phyloP scores from a whole-genome alignment of 2,329 filamentous ascomycete species.

The Epichloe scottii region DNA sequence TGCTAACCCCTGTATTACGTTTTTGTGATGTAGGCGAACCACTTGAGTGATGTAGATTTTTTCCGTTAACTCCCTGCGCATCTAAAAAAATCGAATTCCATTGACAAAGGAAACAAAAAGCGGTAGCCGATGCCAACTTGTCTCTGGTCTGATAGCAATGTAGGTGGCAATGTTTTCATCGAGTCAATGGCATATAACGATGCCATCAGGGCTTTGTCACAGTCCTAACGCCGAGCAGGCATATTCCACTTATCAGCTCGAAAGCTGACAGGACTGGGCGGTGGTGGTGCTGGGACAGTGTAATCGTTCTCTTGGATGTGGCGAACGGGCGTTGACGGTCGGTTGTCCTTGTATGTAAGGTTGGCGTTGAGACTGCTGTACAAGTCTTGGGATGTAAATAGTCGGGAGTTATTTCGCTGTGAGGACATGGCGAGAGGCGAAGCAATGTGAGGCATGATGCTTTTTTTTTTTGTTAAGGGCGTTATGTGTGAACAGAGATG shows the following conservation, averaged over 20 bases:
- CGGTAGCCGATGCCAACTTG: not conserved
- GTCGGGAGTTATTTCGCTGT: constrained; percentile 30
- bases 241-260: constrained; percentile 27
- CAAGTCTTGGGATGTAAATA: constrained; percentile 36
- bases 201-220: constrained; percentile 1
- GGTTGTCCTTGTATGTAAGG: constrained; percentile 30
- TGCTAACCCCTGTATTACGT: not conserved
- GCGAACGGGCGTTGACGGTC: constrained; percentile 34
- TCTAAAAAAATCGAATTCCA: not conserved
- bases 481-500: not conserved
- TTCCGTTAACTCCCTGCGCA: not conserved
- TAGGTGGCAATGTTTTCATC: not conserved
- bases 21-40: constrained; percentile 1
- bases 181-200: not conserved
- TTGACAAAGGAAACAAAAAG: not conserved
- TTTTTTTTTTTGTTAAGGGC: constrained; percentile 9
- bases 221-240: constrained; percentile 1
- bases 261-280: constrained; percentile 51
- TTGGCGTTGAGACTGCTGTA: constrained; percentile 41
- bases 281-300: constrained; percentile 51
- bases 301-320: constrained; percentile 47
- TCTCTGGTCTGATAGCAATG: not conserved
- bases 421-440: constrained; percentile 35
- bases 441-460: constrained; percentile 23
- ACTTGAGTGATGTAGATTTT: constrained; percentile 1